Evolutionary conservation across 225 moss, liverwort and hornwort genomes (phyloP).

Genomic region (Bryoerythrophyllum caledonicum): DNA sequence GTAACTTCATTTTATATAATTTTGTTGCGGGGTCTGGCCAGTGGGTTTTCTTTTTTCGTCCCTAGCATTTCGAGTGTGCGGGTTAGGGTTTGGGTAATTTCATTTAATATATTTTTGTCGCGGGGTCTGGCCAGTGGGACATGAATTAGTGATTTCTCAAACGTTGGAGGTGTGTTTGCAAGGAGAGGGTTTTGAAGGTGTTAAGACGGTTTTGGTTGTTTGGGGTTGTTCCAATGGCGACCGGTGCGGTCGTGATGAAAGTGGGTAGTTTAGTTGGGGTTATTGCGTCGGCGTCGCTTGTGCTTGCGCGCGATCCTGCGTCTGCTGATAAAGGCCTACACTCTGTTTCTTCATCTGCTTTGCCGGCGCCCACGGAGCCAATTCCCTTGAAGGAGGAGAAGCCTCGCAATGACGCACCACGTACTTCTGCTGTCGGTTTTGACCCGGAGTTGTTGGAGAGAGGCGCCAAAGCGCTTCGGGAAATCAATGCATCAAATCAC

Average conservation of each 20-base stretch:
- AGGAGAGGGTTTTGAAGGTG: neutral
- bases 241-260: slow-evolving; percentile 28
- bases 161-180: neutral
- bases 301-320: slow-evolving; percentile 40
- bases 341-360: slow-evolving; percentile 36
- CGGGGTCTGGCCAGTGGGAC: slow-evolving; percentile 19
- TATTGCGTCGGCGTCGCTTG: slow-evolving; percentile 49
- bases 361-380: slow-evolving; percentile 14
- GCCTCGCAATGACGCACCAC: slow-evolving; percentile 67
- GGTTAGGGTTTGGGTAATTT: slow-evolving; percentile 17
- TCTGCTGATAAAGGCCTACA: slow-evolving; percentile 43
- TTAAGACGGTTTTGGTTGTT: neutral
- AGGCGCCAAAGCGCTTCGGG: slow-evolving; percentile 97
- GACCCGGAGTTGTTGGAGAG: slow-evolving; percentile 96
- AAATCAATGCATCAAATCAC: slow-evolving; percentile 79
- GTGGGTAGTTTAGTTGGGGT: slow-evolving; percentile 40
- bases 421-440: slow-evolving; percentile 87
- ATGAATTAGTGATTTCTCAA: slow-evolving; percentile 41
- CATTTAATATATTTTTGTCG: neutral
- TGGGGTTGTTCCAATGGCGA: slow-evolving; percentile 33
- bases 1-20: neutral
- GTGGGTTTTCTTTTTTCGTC: neutral
- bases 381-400: slow-evolving; percentile 45
- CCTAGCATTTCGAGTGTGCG: neutral
- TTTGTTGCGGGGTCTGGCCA: slow-evolving; percentile 8